Conservation (phyloP, 2,329 filamentous ascomycete genomes). For the Neofusicoccum sp. region DNA sequence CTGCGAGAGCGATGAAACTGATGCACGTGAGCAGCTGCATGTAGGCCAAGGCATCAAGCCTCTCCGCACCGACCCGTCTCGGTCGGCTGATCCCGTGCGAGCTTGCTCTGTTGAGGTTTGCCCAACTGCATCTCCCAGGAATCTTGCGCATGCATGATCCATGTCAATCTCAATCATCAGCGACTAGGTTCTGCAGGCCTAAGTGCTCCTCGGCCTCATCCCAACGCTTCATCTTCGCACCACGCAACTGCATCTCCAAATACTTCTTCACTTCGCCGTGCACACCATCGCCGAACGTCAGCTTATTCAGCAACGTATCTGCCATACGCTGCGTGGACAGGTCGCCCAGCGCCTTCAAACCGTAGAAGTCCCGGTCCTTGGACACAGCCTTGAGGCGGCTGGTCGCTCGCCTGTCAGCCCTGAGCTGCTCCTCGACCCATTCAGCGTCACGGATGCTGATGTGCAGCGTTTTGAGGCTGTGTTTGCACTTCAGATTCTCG, state of each 20-base stretch:
- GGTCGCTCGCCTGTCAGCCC: background rate
- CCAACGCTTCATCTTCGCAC: background rate
- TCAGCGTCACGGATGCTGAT: slow-evolving; percentile 4
- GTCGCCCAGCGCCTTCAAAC: slow-evolving; percentile 3
- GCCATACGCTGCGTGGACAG: background rate
- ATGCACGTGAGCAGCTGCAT: too few species aligned
- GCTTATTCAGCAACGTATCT: background rate
- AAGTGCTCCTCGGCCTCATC: background rate
- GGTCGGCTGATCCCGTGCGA: too few species aligned
- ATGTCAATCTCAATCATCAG: background rate
- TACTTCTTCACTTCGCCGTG: background rate
- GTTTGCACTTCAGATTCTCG: background rate
- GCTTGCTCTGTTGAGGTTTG: too few species aligned
- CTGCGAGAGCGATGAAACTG: too few species aligned
- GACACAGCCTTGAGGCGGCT: background rate
- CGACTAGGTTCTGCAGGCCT: background rate
- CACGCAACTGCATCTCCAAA: background rate
- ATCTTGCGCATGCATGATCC: too few species aligned
- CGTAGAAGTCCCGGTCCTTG: slow-evolving; percentile 1
- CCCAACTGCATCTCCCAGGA: too few species aligned
- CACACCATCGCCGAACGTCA: slow-evolving; percentile 6
- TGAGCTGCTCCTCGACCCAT: background rate
- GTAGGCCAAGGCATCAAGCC: too few species aligned
- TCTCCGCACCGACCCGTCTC: too few species aligned
- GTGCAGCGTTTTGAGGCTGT: slow-evolving; percentile 1